Percentiles rank a stretch among this genome's conserved stretches.
phyloP scores from a whole-genome alignment of 1,284 basidiomycete genomes.

The Irpex sp. region DNA sequence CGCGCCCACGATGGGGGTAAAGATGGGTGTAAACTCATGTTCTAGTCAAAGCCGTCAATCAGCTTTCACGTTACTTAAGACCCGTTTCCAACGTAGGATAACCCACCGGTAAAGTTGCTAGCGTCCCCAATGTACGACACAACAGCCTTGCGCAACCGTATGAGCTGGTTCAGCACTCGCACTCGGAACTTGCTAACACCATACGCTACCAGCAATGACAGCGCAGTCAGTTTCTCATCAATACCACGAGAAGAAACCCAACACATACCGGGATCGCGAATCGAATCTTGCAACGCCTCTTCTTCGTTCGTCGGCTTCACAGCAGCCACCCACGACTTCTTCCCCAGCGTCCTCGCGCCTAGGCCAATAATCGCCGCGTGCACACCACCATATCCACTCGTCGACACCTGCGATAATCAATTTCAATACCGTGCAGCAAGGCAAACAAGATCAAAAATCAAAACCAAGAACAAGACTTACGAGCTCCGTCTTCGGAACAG shows the following conservation, averaged over 20 bases:
- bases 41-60: slow-evolving; percentile 32
- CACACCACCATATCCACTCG: slow-evolving; percentile 78
- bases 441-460: background rate
- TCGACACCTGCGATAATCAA: slow-evolving; percentile 41
- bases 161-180: slow-evolving; percentile 47
- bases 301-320: slow-evolving; percentile 69
- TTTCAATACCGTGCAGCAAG: background rate
- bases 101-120: slow-evolving; percentile 62
- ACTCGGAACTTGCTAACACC: slow-evolving; percentile 58
- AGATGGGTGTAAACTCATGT: slow-evolving; percentile 60
- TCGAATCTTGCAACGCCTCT: slow-evolving; percentile 57
- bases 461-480: slow-evolving; percentile 37
- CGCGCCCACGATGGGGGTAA: slow-evolving; percentile 56
- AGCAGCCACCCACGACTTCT: slow-evolving; percentile 53
- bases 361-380: slow-evolving; percentile 80
- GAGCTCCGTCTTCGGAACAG: slow-evolving; percentile 73
- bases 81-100: background rate
- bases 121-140: slow-evolving; percentile 64
- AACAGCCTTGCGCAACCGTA: slow-evolving; percentile 55
- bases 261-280: slow-evolving; percentile 48
- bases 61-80: background rate
- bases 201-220: slow-evolving; percentile 35
- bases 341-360: slow-evolving; percentile 73
- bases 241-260: no score
- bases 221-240: no score